Percentiles rank a stretch among this genome's conserved stretches.
Conservation (phyloP, 2,329 filamentous ascomycete species). For the Domatiomyces catenatus region DNA sequence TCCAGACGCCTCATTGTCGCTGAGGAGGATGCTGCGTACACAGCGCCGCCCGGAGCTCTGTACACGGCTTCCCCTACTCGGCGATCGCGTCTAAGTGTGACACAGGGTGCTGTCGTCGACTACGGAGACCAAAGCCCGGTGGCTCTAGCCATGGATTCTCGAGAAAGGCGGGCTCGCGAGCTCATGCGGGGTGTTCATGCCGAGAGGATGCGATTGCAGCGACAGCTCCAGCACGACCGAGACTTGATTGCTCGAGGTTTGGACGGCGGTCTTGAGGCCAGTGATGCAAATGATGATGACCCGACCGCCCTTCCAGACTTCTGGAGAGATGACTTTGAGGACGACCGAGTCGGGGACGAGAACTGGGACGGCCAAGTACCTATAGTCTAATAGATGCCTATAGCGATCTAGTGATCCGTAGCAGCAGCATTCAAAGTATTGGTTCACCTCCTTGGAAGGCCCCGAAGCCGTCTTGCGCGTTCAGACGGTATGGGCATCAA, state of each 20-base stretch:
- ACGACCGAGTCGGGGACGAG: constrained; percentile 16
- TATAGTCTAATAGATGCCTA: no score
- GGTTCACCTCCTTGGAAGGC: no score
- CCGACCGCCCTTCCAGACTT: neutral
- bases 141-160: constrained; percentile 9
- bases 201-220: neutral
- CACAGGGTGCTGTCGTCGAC: constrained; percentile 3
- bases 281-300: neutral
- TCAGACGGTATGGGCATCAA: no score
- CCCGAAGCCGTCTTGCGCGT: no score
- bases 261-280: neutral
- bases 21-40: constrained; percentile 13
- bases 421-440: no score
- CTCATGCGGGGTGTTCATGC: neutral
- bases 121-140: constrained; percentile 10
- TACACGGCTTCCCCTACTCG: neutral
- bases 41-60: constrained; percentile 13
- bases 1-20: constrained; percentile 7
- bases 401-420: no score
- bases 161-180: constrained; percentile 12
- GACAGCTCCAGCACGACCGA: neutral
- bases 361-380: constrained; percentile 7
- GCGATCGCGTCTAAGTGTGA: constrained; percentile 1
- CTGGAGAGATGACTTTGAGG: constrained; percentile 16
- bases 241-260: neutral